These are phyloP conservation scores for Pyrus pyrifolia DNA, from an alignment of 306 rosid genomes.

Conservation along the genomic window DNA sequence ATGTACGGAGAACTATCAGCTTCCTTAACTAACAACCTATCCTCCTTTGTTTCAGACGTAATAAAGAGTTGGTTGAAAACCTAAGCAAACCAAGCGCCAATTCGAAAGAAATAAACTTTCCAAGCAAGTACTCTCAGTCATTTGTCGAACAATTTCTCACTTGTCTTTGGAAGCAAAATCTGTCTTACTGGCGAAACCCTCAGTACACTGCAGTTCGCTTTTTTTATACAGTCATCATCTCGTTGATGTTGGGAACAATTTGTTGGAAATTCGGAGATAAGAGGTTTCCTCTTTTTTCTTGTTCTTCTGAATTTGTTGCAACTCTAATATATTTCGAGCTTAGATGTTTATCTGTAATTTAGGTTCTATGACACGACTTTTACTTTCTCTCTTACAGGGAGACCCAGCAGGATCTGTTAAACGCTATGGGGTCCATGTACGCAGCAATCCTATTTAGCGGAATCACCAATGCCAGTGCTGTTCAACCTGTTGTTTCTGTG, in stretches of 20 bases:
- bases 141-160: constrained; percentile 77
- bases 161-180: constrained; percentile 96
- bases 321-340: neutral
- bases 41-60: constrained; percentile 41
- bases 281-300: constrained; percentile 40
- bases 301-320: neutral
- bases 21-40: constrained; percentile 18
- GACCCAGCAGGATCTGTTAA: constrained; percentile 75
- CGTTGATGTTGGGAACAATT: constrained; percentile 89
- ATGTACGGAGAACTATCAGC: neutral
- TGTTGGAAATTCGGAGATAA: constrained; percentile 93
- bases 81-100: constrained; percentile 63
- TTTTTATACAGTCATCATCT: constrained; percentile 85
- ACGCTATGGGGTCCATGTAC: constrained; percentile 97
- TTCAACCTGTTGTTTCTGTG: constrained; percentile 90
- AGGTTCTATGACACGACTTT: neutral
- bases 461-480: constrained; percentile 87
- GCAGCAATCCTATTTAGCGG: constrained; percentile 83
- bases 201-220: constrained; percentile 95
- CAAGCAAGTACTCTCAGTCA: constrained; percentile 73
- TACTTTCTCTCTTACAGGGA: constrained; percentile 37
- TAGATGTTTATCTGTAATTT: neutral
- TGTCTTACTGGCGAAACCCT: constrained; percentile 95
- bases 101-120: constrained; percentile 72
- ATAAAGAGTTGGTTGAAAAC: constrained; percentile 63